Percentiles rank a stretch among this genome's conserved stretches.
Conservation (phyloP, 495 filamentous ascomycete species). For the Xylaria flabelliformis region DNA sequence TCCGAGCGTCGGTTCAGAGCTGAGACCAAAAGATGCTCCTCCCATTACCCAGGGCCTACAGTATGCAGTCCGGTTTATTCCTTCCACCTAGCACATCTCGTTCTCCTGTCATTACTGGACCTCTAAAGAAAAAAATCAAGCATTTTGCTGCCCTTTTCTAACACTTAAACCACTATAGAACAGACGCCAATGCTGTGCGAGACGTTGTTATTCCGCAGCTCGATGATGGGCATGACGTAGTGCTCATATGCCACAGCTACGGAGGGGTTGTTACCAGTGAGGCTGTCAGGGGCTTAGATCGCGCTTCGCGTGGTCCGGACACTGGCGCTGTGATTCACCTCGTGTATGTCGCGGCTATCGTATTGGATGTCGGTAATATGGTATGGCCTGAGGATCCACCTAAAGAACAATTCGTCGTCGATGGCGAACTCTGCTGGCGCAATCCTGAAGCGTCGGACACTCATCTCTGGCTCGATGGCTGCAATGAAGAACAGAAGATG, state of each 20-base stretch:
- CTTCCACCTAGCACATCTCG: neutral
- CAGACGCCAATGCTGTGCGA: constrained; percentile 38
- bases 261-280: constrained; percentile 57
- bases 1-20: constrained; percentile 40
- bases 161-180: constrained; percentile 1
- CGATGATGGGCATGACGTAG: constrained; percentile 50
- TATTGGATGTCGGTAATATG: constrained; percentile 21
- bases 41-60: constrained; percentile 32
- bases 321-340: constrained; percentile 24
- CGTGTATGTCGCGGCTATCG: constrained; percentile 26
- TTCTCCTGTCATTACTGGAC: neutral
- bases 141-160: neutral
- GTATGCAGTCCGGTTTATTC: neutral
- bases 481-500: constrained; percentile 16
- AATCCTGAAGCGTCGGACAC: neutral
- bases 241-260: constrained; percentile 59
- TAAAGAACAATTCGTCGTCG: neutral
- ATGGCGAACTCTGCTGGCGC: constrained; percentile 20
- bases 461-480: neutral
- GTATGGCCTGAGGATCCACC: constrained; percentile 26
- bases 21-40: constrained; percentile 34
- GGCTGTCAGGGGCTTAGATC: constrained; percentile 49
- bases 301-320: constrained; percentile 21
- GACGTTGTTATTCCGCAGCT: constrained; percentile 39
- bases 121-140: neutral